Evolutionary conservation across 2,329 filamentous ascomycete genomes (phyloP).

Genomic region (Hypoxylon rubiginosum): DNA sequence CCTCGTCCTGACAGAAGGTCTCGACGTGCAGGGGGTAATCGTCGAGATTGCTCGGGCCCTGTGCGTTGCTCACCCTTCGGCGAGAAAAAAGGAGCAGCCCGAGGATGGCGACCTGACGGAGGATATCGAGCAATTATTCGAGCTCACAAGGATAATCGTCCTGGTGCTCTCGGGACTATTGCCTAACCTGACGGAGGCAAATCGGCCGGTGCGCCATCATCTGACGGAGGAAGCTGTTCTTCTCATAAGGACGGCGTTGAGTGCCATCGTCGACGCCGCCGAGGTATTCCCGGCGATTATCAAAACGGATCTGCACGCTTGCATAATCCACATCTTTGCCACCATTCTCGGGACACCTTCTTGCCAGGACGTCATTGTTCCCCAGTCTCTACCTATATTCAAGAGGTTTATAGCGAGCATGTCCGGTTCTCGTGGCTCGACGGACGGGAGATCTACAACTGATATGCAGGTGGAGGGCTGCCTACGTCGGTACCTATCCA

Average conservation of each 20-base stretch:
- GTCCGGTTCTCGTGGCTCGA: conserved; percentile 60
- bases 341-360: conserved; percentile 89
- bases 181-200: conserved; percentile 81
- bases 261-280: conserved; percentile 92
- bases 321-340: conserved; percentile 95
- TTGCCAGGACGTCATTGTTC: conserved; percentile 90
- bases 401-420: conserved; percentile 90
- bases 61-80: conserved; percentile 91
- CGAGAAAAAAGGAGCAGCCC: conserved; percentile 74
- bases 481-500: conserved; percentile 84
- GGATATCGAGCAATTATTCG: conserved; percentile 97
- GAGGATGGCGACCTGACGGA: conserved; percentile 88
- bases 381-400: conserved; percentile 89
- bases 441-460: conserved; percentile 62
- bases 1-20: conserved; percentile 89
- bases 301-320: conserved; percentile 94
- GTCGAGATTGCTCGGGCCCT: conserved; percentile 93
- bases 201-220: conserved; percentile 76
- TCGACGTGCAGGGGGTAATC: conserved; percentile 90
- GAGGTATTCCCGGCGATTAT: conserved; percentile 97
- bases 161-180: conserved; percentile 89
- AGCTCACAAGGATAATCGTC: conserved; percentile 95
- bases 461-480: conserved; percentile 83
- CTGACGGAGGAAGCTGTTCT: conserved; percentile 89
- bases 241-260: conserved; percentile 83